Evolutionary conservation across 495 filamentous ascomycete species (phyloP).

Genomic region (Aspergillus nanangensis): DNA sequence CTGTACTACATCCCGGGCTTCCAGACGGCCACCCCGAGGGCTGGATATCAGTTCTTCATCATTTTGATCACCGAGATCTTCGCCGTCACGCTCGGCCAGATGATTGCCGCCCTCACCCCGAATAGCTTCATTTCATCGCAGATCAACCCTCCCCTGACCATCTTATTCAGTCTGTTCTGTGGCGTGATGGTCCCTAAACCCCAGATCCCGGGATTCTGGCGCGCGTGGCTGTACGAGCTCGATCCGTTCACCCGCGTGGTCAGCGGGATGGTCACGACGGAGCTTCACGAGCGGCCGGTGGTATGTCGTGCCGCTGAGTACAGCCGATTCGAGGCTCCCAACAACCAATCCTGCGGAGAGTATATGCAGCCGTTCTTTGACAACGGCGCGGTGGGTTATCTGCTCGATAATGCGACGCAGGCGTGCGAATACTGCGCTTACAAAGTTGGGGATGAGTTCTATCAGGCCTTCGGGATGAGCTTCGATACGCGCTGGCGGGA

Average conservation of each 20-base stretch:
- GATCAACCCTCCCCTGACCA: conserved; percentile 64
- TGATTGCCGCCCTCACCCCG: conserved; percentile 64
- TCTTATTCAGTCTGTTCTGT: conserved; percentile 56
- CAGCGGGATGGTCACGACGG: conserved; percentile 71
- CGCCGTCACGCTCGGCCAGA: conserved; percentile 67
- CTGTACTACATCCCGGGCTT: conserved; percentile 72
- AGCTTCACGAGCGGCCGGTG: conserved; percentile 62
- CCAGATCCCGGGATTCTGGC: conserved; percentile 75
- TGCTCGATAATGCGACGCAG: conserved; percentile 52
- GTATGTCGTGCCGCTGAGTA: conserved; percentile 51
- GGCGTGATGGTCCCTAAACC: conserved; percentile 74
- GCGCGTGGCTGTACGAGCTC: conserved; percentile 74
- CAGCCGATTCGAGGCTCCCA: conserved; percentile 57
- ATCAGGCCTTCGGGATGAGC: conserved; percentile 54
- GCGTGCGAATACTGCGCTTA: conserved; percentile 75
- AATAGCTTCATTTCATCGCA: conserved; percentile 66
- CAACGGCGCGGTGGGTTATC: conserved; percentile 60
- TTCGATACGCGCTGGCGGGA: conserved; percentile 74
- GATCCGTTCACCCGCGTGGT: conserved; percentile 84
- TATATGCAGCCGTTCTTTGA: conserved; percentile 72
- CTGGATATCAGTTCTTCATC: conserved; percentile 82
- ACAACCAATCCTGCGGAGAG: conserved; percentile 58
- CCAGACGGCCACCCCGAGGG: conserved; percentile 47
- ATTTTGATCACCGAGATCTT: conserved; percentile 73
- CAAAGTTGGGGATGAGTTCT: conserved; percentile 75